phyloP scores from a whole-genome alignment of 116 monocot species.

The Papilionanthe hybrid region DNA sequence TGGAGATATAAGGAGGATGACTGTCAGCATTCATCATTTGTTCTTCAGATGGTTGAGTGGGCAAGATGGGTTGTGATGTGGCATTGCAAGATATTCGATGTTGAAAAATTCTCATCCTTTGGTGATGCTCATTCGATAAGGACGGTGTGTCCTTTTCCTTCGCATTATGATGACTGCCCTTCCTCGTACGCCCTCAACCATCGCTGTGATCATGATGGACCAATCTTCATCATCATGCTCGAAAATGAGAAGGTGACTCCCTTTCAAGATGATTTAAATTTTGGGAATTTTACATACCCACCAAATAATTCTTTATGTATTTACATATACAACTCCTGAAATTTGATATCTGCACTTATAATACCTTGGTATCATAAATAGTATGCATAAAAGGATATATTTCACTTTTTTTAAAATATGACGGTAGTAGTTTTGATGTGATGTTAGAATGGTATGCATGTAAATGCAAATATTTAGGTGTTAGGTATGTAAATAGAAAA shows the following conservation, averaged over 20 bases:
- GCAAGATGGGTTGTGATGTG: conserved; percentile 35
- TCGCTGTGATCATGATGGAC: conserved; percentile 41
- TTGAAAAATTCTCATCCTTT: conserved; percentile 6
- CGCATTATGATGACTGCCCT: conserved; percentile 41
- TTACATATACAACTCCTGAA: too few species aligned
- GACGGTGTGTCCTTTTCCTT: conserved; percentile 7
- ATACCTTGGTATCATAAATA: too few species aligned
- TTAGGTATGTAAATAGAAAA: too few species aligned
- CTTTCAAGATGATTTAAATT: not conserved
- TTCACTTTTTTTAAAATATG: too few species aligned
- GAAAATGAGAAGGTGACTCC: conserved; percentile 74
- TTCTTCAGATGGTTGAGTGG: conserved; percentile 48
- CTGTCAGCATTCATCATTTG: conserved; percentile 22
- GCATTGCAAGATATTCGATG: conserved; percentile 16
- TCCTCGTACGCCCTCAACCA: conserved; percentile 38
- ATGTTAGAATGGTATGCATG: too few species aligned
- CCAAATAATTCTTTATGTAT: too few species aligned
- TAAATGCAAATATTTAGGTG: too few species aligned
- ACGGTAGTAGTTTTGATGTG: too few species aligned
- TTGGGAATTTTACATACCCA: too few species aligned
- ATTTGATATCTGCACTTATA: too few species aligned
- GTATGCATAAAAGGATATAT: too few species aligned
- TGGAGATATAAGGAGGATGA: conserved; percentile 57
- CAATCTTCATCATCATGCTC: conserved; percentile 58
- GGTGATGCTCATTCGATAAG: conserved; percentile 4